phyloP scores from a whole-genome alignment of 345 rosid species.

The Eucalyptus grandis region DNA sequence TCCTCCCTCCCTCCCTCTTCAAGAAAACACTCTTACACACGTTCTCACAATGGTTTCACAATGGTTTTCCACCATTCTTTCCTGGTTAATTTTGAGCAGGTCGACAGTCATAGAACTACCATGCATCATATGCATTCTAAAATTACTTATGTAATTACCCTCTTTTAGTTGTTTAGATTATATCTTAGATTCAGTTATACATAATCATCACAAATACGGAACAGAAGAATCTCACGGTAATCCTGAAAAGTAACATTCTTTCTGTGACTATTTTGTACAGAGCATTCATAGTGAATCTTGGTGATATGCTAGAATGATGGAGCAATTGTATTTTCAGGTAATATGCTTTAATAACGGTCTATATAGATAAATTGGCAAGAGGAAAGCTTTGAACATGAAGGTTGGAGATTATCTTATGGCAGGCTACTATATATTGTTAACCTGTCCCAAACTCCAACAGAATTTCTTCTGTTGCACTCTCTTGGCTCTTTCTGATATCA shows the following conservation, averaged over 20 bases:
- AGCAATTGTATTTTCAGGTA: slow-evolving; percentile 88
- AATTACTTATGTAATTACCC: background rate
- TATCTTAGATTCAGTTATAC: background rate
- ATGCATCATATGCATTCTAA: background rate
- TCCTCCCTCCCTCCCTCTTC: too few relatives aligned
- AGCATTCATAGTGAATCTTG: slow-evolving; percentile 72
- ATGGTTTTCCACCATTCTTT: background rate
- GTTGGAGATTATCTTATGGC: background rate
- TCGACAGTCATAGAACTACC: background rate
- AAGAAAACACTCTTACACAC: background rate
- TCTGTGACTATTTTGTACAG: slow-evolving; percentile 6
- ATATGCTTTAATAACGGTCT: background rate
- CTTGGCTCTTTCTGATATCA: background rate
- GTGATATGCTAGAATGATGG: slow-evolving; percentile 92
- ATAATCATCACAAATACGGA: background rate
- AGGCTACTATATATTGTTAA: background rate
- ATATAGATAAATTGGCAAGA: background rate
- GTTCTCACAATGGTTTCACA: background rate
- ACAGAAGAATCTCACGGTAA: background rate
- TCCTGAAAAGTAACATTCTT: background rate
- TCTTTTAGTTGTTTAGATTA: background rate
- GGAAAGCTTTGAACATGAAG: background rate
- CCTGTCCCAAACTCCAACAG: background rate
- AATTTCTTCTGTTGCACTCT: background rate
- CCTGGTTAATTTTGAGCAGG: background rate